phyloP scores from a whole-genome alignment of 768 basidiomycete genomes.

The Lactarius trivialis region DNA sequence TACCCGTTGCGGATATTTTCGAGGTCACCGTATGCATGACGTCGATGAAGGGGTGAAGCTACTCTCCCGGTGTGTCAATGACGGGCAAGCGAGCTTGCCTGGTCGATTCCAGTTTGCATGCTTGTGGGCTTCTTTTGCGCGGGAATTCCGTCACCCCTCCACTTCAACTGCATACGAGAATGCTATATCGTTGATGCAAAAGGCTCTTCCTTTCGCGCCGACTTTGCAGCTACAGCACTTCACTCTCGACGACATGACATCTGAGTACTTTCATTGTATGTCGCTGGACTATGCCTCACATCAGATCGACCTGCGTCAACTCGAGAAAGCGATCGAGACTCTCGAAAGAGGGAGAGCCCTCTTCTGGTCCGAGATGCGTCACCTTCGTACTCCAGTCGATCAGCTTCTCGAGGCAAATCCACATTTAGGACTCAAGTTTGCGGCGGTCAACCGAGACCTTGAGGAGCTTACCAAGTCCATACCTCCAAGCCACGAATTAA shows the following conservation, averaged over 20 bases:
- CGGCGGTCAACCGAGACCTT: background rate
- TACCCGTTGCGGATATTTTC: background rate
- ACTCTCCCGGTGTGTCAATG: background rate
- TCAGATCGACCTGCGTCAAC: background rate
- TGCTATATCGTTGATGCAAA: background rate
- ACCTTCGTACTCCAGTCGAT: conserved; percentile 1
- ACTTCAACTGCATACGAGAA: background rate
- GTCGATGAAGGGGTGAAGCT: background rate
- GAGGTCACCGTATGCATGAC: background rate
- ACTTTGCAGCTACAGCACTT: background rate
- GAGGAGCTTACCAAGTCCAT: background rate
- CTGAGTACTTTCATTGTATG: background rate
- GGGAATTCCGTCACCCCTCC: background rate
- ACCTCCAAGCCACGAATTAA: background rate
- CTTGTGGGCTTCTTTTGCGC: background rate
- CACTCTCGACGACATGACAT: background rate
- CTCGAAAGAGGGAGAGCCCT: conserved; percentile 14
- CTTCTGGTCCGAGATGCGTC: conserved; percentile 16
- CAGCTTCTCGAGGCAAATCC: background rate
- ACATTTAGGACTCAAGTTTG: background rate
- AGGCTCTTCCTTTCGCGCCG: background rate
- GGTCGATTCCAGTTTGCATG: background rate
- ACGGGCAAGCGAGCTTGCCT: background rate
- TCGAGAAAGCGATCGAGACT: conserved; percentile 2
- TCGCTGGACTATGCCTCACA: background rate